Evolutionary conservation across 2,329 filamentous ascomycete species (phyloP).

Genomic region (Simplicillium sp.): DNA sequence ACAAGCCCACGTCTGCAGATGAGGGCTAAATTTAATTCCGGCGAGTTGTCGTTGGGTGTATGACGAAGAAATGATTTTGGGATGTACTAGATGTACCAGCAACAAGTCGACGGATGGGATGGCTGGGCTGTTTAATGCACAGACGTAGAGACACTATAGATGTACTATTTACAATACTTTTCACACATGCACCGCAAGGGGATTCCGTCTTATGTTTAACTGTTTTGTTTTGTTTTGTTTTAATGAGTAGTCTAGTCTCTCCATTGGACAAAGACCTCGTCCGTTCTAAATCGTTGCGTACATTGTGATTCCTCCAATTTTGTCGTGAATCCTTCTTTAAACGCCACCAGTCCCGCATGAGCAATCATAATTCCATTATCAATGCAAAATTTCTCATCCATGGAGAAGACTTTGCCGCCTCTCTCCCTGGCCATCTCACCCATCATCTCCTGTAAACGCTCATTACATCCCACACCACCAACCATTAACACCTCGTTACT

Average conservation of each 20-base stretch:
- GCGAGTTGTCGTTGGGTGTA: background rate
- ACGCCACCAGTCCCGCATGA: slow-evolving; percentile 83
- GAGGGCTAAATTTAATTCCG: slow-evolving; percentile 20
- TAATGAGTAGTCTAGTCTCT: slow-evolving; percentile 40
- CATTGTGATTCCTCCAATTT: slow-evolving; percentile 72
- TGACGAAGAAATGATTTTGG: too few relatives aligned
- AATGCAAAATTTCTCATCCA: slow-evolving; percentile 95
- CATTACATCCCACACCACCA: slow-evolving; percentile 91
- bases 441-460: slow-evolving; percentile 97
- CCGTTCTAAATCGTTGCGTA: slow-evolving; percentile 74
- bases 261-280: slow-evolving; percentile 75
- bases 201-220: background rate
- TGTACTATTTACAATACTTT: slow-evolving; percentile 1
- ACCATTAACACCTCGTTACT: slow-evolving; percentile 87
- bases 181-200: background rate
- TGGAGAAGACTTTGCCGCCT: slow-evolving; percentile 85
- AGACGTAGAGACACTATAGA: too few relatives aligned
- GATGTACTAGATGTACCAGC: too few relatives aligned
- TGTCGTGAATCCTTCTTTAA: slow-evolving; percentile 70
- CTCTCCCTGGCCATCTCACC: slow-evolving; percentile 83
- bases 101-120: too few relatives aligned
- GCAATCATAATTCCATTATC: slow-evolving; percentile 99
- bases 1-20: slow-evolving; percentile 71
- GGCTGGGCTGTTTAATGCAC: too few relatives aligned
- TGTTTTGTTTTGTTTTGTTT: background rate